Evolutionary conservation across 1,284 basidiomycete species (phyloP), one percentile per base, ranked within the genome.

Genomic region (Athelia psychrophila): DNA sequence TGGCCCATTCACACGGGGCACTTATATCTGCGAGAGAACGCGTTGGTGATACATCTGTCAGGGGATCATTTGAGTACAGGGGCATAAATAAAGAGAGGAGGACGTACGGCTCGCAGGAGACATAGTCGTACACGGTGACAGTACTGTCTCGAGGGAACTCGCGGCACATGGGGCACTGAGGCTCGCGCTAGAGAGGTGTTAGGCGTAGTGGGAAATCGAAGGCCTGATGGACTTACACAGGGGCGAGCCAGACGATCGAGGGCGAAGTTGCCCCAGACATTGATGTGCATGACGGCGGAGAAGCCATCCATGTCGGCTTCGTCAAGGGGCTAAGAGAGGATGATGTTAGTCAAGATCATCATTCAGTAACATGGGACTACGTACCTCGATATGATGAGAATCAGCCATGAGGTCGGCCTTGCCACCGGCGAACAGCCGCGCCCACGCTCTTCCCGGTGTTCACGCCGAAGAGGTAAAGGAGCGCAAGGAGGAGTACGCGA

Each of bases 221-320:
- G 16, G 15, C n/a, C 13, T 8, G 40, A 19, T 22, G n/a, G 10
- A 64, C 63, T 44, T 52, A 72, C 67, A 68, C 69, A 51, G 6
- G 70, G 60, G 3, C n/a, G 66, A 72, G 58, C 59, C 76, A 75
- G 45, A 71, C n/a, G n/a, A n/a, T n/a, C n/a, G n/a, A n/a, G n/a
- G n/a, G n/a, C 66, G 53, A 77, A 77, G 45, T 70, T 66, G 32
- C 74, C 75, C 48, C 74, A 64, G 3, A 73, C 73, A 77, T 77
- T 77, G 60, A 77, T 72, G 52, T 77, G 75, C 8, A 73, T 71
- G 6, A 77, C 75, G 12, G 76, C 73, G 2, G 73, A 74, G 51
- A 73, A 76, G 51, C 74, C 69, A 55, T 77, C 74, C 25, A 76
- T 52, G 32, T 64, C 64, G 12, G 75, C 74, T 40, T 72, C 61